Percentiles rank a stretch among this genome's conserved stretches.
These are phyloP conservation scores for Hypoxylon sp. DNA, from an alignment of 2,329 filamentous ascomycete species.

Conservation along the genomic window DNA sequence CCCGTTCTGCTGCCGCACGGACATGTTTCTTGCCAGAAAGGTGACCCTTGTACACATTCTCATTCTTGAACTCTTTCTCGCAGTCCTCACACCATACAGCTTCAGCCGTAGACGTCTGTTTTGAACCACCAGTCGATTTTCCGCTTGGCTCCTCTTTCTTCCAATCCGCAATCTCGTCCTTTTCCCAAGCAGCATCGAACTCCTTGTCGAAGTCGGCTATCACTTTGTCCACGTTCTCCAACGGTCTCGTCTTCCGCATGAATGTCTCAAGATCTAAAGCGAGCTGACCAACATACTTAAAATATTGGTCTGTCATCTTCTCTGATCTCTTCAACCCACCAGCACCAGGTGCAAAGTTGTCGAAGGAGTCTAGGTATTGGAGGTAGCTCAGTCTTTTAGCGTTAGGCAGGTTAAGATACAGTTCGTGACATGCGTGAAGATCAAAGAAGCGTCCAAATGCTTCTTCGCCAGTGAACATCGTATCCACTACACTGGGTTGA, in stretches of 20 bases:
- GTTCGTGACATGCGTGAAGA: slow-evolving; percentile 85
- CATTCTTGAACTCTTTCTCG: slow-evolving; percentile 94
- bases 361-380: slow-evolving; percentile 93
- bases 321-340: slow-evolving; percentile 82
- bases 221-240: slow-evolving; percentile 87
- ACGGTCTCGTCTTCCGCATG: slow-evolving; percentile 84
- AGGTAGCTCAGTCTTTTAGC: slow-evolving; percentile 90
- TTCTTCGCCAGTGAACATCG: slow-evolving; percentile 96
- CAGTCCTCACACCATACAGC: slow-evolving; percentile 93
- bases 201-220: slow-evolving; percentile 84
- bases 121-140: slow-evolving; percentile 58
- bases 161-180: slow-evolving; percentile 86
- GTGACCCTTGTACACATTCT: slow-evolving; percentile 93
- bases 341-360: slow-evolving; percentile 83
- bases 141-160: slow-evolving; percentile 66
- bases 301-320: slow-evolving; percentile 94
- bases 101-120: slow-evolving; percentile 63
- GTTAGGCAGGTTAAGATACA: slow-evolving; percentile 89
- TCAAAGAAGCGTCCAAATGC: slow-evolving; percentile 94
- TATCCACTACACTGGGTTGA: slow-evolving; percentile 80
- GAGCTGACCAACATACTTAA: slow-evolving; percentile 86
- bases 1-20: slow-evolving; percentile 80
- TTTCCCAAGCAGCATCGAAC: slow-evolving; percentile 86
- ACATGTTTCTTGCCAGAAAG: slow-evolving; percentile 93
- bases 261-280: slow-evolving; percentile 90